Evolutionary conservation across 805 yeast genomes (phyloP).

Genomic region (Tetrapisispora nanseiensis): DNA sequence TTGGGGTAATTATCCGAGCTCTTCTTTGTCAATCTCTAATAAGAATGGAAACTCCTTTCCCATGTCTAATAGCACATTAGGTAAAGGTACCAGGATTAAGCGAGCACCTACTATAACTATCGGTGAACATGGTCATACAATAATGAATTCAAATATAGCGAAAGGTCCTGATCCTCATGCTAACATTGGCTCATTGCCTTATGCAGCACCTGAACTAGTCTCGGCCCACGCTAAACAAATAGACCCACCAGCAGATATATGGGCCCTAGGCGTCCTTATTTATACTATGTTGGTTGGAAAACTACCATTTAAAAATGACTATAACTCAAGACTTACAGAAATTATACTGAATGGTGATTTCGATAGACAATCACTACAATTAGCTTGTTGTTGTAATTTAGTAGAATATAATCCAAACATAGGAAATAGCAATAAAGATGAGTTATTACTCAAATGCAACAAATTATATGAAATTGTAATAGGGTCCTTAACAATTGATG

Average conservation of each 20-base stretch:
- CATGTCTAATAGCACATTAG: neutral
- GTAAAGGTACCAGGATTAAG: neutral
- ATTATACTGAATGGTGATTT: constrained; percentile 61
- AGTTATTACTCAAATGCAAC: no score
- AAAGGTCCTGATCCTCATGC: constrained; percentile 39
- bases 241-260: constrained; percentile 68
- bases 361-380: constrained; percentile 37
- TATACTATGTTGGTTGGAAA: constrained; percentile 66
- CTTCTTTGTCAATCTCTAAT: constrained; percentile 25
- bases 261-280: constrained; percentile 82
- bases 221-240: constrained; percentile 5
- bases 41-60: constrained; percentile 4
- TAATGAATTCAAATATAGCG: neutral
- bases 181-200: constrained; percentile 83
- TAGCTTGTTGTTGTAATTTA: constrained; percentile 29
- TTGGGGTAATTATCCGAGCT: constrained; percentile 20
- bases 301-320: constrained; percentile 77
- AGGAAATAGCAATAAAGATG: constrained; percentile 10
- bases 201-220: constrained; percentile 82
- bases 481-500: constrained; percentile 47
- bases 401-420: neutral
- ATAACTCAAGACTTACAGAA: constrained; percentile 68
- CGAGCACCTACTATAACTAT: constrained; percentile 1
- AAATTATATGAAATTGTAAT: constrained; percentile 31
- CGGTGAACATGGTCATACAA: neutral